A percentile compares a stretch with the other conserved stretches of the same genome.
Conservation (phyloP, 2,329 filamentous ascomycete species). For the Monosporascus sp. region DNA sequence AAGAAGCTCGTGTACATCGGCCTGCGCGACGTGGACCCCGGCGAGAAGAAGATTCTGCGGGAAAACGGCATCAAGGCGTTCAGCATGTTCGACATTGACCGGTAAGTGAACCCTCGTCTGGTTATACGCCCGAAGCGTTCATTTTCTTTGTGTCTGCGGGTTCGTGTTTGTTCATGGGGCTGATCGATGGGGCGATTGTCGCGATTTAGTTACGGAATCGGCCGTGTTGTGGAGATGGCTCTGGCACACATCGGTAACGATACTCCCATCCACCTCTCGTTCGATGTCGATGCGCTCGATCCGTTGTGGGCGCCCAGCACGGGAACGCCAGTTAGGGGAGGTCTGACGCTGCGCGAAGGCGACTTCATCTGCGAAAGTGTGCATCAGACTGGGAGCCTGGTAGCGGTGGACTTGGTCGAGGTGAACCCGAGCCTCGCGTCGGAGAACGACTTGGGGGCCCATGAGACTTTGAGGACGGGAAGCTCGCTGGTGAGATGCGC, state of each 20-base stretch:
- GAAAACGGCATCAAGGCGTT: conserved; percentile 93
- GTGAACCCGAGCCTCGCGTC: conserved; percentile 69
- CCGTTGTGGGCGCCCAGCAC: conserved; percentile 96
- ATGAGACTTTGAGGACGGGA: conserved; percentile 84
- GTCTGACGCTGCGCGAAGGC: conserved; percentile 87
- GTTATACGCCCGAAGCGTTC: too few species aligned
- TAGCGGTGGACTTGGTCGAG: conserved; percentile 79
- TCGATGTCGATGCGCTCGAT: conserved; percentile 94
- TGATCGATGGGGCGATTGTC: too few species aligned
- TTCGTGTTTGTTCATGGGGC: too few species aligned
- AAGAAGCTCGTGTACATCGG: conserved; percentile 97
- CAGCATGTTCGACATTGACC: conserved; percentile 97
- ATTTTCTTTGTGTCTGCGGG: too few species aligned
- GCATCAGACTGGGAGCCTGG: conserved; percentile 70
- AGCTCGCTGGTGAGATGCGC: conserved; percentile 89
- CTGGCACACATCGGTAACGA: conserved; percentile 90
- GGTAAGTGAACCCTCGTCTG: conserved; percentile 42
- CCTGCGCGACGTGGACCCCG: conserved; percentile 84
- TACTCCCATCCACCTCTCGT: conserved; percentile 93
- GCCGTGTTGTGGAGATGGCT: conserved; percentile 97
- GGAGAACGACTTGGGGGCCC: conserved; percentile 57
- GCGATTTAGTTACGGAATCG: conserved; percentile 72
- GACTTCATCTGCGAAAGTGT: conserved; percentile 93
- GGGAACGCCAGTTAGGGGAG: conserved; percentile 88
- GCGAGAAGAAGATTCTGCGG: conserved; percentile 85